Evolutionary conservation across 2,329 filamentous ascomycete species (phyloP), one percentile per base, ranked within the genome.

Genomic region (Pseudopithomyces chartarum): DNA sequence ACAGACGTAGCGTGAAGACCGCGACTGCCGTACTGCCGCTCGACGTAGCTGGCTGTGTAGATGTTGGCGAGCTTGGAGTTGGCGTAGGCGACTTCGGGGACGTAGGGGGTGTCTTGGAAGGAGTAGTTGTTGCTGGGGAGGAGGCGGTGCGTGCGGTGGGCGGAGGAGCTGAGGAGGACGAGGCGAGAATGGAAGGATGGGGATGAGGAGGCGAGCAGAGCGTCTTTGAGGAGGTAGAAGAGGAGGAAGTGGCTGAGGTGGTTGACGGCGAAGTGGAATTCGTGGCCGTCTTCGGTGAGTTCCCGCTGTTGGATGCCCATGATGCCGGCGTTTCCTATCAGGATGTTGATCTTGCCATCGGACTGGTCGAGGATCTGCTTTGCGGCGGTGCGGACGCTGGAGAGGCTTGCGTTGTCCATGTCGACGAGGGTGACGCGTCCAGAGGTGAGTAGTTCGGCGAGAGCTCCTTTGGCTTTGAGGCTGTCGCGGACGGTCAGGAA

Each of bases 11-110:
- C 81, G 52, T 81, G 80, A 0, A 85, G 56, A 5, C 79, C 78
- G 4, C 70, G 62, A 0, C 63, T n/a, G 1, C 78, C 79, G 59
- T 82, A 84, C 0, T 73, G 75, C 1, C 82, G 75, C 26, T 84
- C 81, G 19, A 85, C 73, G 52, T 83, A 76, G 57, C 80, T 83
- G 5, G 83, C 78, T 56, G 81, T 79, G 61, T 78, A 82, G 20
- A 84, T 76, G 55, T 81, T 83, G 10, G 83, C 82, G 0, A 78
- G 76, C 62, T 86, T 86, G 38, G 76, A 73, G 58, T 82, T 78
- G 0, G 73, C 78, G 59, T 85, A 86, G 1, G 80, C 74, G 1
- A 55, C 36, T 54, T 65, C 72, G 0, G 72, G 19, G n/a, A 54
- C 23, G 32, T 63, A 63, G 5, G 26, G 13, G 10, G 11, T 61